Conservation (phyloP, 169 alveolate species). For the Babesia caballi region DNA sequence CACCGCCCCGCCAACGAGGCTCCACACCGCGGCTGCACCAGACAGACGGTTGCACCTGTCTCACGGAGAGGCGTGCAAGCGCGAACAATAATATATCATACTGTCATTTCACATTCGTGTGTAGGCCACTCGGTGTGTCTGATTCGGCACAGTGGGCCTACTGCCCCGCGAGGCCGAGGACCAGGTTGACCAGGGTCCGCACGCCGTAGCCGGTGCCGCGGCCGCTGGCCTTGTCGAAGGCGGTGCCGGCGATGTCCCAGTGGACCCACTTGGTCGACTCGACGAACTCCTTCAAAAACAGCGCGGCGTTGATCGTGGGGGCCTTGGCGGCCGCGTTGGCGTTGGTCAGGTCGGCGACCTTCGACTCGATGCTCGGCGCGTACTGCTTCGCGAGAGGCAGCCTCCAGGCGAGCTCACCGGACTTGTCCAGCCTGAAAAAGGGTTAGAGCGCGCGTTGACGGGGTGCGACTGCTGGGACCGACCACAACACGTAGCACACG, state of each 20-base stretch:
- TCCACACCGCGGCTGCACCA: too few relatives aligned
- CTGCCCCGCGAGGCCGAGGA: conserved; percentile 12
- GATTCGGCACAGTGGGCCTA: too few relatives aligned
- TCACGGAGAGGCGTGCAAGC: too few relatives aligned
- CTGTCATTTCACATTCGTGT: too few relatives aligned
- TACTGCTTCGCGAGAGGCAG: conserved; percentile 86
- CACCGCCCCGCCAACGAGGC: not conserved
- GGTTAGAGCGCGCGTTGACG: not conserved
- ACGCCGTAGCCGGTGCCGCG: conserved; percentile 85
- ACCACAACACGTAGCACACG: not conserved
- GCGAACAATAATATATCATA: too few relatives aligned
- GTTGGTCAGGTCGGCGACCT: conserved; percentile 87
- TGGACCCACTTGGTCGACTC: conserved; percentile 88
- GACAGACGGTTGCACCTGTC: too few relatives aligned
- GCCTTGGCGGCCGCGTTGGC: conserved; percentile 73
- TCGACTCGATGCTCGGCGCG: conserved; percentile 75
- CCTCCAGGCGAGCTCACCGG: conserved; percentile 85
- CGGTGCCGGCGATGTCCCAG: conserved; percentile 95
- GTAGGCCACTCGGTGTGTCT: too few relatives aligned
- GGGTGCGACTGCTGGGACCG: not conserved
- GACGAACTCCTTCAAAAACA: conserved; percentile 89
- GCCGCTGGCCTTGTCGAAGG: conserved; percentile 68
- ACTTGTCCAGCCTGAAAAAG: conserved; percentile 55
- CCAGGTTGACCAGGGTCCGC: conserved; percentile 67
- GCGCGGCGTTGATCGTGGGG: conserved; percentile 88